phyloP scores from a whole-genome alignment of 2,329 filamentous ascomycete species.

The Cladosporium cucumerinum region DNA sequence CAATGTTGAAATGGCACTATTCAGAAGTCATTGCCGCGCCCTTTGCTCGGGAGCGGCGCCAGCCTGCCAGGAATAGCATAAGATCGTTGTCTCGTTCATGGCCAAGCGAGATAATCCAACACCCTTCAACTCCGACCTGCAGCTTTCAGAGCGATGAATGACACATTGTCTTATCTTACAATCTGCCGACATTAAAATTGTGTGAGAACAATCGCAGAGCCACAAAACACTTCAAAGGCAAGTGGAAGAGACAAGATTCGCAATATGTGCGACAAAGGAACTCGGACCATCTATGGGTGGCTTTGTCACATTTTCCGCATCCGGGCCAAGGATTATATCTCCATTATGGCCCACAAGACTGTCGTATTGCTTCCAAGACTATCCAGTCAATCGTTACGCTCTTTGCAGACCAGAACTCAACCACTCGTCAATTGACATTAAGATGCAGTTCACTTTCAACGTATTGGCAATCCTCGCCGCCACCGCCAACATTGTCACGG shows the following conservation, averaged over 20 bases:
- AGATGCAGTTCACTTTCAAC: slow-evolving; percentile 12
- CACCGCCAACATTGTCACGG: background rate
- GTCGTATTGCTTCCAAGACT: background rate
- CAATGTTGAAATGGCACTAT: background rate
- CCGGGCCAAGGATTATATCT: background rate
- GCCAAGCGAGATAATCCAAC: background rate
- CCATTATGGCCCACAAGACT: background rate
- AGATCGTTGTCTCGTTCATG: background rate
- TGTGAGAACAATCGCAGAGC: background rate
- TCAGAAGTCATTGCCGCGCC: background rate
- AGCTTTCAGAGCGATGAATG: background rate
- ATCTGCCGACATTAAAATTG: background rate
- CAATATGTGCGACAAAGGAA: slow-evolving; percentile 8
- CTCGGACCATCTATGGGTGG: background rate
- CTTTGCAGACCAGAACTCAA: background rate
- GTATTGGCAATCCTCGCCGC: slow-evolving; percentile 10
- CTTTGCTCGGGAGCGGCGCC: background rate
- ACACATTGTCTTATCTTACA: background rate
- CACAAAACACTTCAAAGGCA: background rate
- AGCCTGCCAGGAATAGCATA: background rate
- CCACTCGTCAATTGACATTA: background rate
- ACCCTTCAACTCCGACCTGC: background rate
- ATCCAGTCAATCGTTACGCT: background rate
- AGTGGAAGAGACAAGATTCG: background rate
- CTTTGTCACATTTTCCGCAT: slow-evolving; percentile 9